Evolutionary conservation across 1,284 basidiomycete species (phyloP), one percentile per base, ranked within the genome.

Genomic region (Caloboletus inedulis): DNA sequence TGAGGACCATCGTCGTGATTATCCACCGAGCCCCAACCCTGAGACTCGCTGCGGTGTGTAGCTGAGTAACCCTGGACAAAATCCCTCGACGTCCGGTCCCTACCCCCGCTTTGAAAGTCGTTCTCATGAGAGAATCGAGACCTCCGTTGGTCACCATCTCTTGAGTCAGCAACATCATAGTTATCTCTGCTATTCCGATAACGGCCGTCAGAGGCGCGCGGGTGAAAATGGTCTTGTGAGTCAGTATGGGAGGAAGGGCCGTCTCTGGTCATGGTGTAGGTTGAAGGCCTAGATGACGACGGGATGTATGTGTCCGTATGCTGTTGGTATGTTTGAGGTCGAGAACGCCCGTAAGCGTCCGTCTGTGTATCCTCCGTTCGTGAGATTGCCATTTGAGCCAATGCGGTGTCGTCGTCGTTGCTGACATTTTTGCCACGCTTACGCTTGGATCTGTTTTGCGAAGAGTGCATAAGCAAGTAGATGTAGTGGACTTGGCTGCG

Each of bases 191-290:
- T 72, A 51, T 70, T 63, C 45, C 74, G 77, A 68, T 73, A 69
- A 64, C 81, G 78, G 19, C 65, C 64, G 58, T 82, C 81, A 57
- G 75, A 71, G 34, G 68, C 47, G 52, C 72, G 69, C 33, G 69
- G 63, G 59, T 77, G 77, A 54, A 81, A 80, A 56, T 77, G 77
- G 62, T 84, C 79, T 56, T 76, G 75, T 43, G 73, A 58, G 57
- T 79, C 78, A 61, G 73, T 75, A 57, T 77, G 77, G 56, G 80
- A 77, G 19, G 80, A 74, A 52, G 77, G 69, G 14, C 72, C 68
- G 50, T 81, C 81, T 62, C 77, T 74, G 63, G 67, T 77, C 64
- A 75, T 73, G 59, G 77, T 78, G 57, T 73, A 69, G 5, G 48
- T 40, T 16, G 74, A 64, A 16, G 75, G 72, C 54, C 65, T 73